These are phyloP conservation scores for Microbotryomycetes sp. DNA, from an alignment of 1,284 basidiomycete species.

Conservation along the genomic window DNA sequence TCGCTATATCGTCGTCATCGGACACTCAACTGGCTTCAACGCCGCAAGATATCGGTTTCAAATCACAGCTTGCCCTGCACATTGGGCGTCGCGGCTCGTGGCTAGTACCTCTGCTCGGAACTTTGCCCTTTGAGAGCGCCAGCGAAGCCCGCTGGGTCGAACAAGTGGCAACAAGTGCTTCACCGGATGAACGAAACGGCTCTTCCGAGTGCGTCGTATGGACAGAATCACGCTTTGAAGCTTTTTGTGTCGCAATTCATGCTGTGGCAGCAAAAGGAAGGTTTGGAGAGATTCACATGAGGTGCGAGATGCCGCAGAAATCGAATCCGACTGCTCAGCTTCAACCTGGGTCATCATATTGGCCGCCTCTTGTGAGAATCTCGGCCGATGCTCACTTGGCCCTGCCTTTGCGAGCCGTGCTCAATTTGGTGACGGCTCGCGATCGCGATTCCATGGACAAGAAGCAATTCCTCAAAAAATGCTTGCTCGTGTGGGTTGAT, in stretches of 20 bases:
- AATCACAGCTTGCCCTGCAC: no score
- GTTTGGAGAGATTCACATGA: not conserved
- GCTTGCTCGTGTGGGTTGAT: constrained; percentile 20
- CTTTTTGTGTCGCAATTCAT: not conserved
- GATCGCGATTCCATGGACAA: not conserved
- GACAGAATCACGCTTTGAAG: not conserved
- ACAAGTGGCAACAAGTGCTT: no score
- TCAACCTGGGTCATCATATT: not conserved
- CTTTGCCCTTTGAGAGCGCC: not conserved
- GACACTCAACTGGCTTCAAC: no score
- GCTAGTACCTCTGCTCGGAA: not conserved
- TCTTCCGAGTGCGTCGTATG: not conserved
- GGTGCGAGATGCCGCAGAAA: not conserved
- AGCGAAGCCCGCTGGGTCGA: not conserved
- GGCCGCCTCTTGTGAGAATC: constrained; percentile 7
- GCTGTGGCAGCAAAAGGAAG: not conserved
- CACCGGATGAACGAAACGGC: no score
- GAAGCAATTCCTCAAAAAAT: constrained; percentile 9
- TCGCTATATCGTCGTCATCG: no score
- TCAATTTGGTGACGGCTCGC: constrained; percentile 4
- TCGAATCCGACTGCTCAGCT: no score
- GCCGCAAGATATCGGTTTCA: no score
- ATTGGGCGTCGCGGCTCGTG: not conserved
- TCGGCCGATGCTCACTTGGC: constrained; percentile 21
- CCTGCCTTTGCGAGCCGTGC: constrained; percentile 6